phyloP scores from a whole-genome alignment of 2,329 filamentous ascomycete species.

The Apiospora koreana region DNA sequence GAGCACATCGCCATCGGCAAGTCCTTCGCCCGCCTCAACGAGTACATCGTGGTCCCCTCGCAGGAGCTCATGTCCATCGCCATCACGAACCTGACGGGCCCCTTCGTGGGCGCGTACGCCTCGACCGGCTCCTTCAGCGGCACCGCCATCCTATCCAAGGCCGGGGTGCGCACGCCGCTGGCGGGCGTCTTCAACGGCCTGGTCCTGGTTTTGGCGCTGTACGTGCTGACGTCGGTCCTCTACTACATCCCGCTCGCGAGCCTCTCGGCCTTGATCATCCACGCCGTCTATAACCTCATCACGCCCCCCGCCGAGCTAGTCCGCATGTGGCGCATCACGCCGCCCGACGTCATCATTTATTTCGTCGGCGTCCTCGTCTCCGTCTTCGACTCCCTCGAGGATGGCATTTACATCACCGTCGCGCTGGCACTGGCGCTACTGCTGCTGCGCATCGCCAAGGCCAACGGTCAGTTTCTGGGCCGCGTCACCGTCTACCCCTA shows the following conservation, averaged over 20 bases:
- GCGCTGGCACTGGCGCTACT: conserved; percentile 74
- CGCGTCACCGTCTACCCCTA: conserved; percentile 83
- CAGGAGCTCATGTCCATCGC: conserved; percentile 96
- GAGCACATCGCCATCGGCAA: conserved; percentile 98
- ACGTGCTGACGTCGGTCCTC: conserved; percentile 84
- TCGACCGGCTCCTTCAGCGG: conserved; percentile 95
- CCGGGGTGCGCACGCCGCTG: conserved; percentile 87
- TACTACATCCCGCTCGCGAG: conserved; percentile 87
- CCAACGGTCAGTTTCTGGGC: conserved; percentile 81
- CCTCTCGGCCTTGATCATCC: conserved; percentile 88
- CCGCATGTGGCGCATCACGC: conserved; percentile 92
- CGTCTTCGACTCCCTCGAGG: conserved; percentile 84
- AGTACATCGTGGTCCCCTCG: conserved; percentile 95
- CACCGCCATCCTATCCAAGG: conserved; percentile 96
- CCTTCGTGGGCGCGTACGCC: conserved; percentile 89
- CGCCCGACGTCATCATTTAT: conserved; percentile 88
- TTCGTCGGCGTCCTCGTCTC: conserved; percentile 90
- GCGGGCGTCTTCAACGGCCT: conserved; percentile 86
- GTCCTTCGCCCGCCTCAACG: conserved; percentile 93
- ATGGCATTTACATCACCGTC: conserved; percentile 89
- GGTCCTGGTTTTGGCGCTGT: conserved; percentile 86
- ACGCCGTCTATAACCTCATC: conserved; percentile 90
- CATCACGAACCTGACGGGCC: conserved; percentile 83
- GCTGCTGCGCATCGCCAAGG: conserved; percentile 80
- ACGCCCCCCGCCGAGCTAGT: conserved; percentile 89